Evolutionary conservation across 1,284 basidiomycete species (phyloP), one percentile per base, ranked within the genome.

Genomic region (Mycena citricolor): DNA sequence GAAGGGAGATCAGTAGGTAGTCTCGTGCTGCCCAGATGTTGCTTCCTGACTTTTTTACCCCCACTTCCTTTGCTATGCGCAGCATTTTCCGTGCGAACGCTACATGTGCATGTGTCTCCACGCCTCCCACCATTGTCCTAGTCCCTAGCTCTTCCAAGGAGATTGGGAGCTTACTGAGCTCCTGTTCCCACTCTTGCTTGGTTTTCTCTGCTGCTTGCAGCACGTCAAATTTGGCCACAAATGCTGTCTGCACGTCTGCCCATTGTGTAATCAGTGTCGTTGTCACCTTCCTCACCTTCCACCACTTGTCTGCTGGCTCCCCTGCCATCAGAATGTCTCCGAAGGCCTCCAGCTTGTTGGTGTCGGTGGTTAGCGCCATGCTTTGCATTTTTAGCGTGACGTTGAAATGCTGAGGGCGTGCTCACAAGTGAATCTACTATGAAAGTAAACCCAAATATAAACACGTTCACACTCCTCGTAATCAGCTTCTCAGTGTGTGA

Each of bases 231-330:
- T 30, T 17, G 0, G 16, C 24, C 23, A 4, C 3, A 21, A 49
- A 49, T 0, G 21, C 37, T 8, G 22, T 25, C 20, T 36, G 30
- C 22, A 38, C n/a, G 1, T 19, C 34, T 2, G 4, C 30, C 41
- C 37, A 44, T 13, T 22, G 40, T 13, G 37, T 32, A 14, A 23
- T 2, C 2, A 29, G 8, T 0, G 0, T 40, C 0, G 38, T 19
- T 5, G 22, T 19, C 0, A 20, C 19, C n/a, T 34, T 17, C 2
- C 13, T 13, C 4, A 5, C 25, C 6, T 6, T 21, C 16, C 8
- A 49, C 42, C 47, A 49, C 19, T 40, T 37, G 2, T 39, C 39
- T 8, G 38, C 42, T 10, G 42, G 38, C 5, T 42, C 40, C 5
- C 34, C 26, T 16, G 32, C 42, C 12, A 16, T 25, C 10, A 49